Percentiles rank a stretch among this genome's conserved stretches.
phyloP scores from a whole-genome alignment of 345 rosid species.

The Combretum micranthum region DNA sequence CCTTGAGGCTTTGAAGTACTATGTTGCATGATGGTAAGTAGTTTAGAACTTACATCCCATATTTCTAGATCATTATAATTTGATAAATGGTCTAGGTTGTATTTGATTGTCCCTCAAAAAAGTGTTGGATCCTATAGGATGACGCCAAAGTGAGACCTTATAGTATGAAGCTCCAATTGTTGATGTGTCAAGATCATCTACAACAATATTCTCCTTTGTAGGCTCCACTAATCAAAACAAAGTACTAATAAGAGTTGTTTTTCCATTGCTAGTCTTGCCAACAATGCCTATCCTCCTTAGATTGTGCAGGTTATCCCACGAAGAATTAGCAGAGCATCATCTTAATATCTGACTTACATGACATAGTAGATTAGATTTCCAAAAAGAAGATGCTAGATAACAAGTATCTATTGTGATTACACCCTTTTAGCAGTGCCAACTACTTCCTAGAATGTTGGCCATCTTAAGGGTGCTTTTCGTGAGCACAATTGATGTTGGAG shows the following conservation, averaged over 20 bases:
- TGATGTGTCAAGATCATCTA: slow-evolving; percentile 46
- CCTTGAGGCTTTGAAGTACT: too few species aligned
- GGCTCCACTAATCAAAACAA: slow-evolving; percentile 61
- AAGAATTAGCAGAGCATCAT: slow-evolving; percentile 50
- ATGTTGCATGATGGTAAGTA: background rate
- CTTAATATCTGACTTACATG: slow-evolving; percentile 44
- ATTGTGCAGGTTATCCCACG: slow-evolving; percentile 50
- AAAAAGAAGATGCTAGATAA: too few species aligned
- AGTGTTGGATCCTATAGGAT: slow-evolving; percentile 76
- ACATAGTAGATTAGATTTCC: background rate
- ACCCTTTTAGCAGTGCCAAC: too few species aligned
- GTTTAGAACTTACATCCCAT: slow-evolving; percentile 34
- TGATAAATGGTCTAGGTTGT: slow-evolving; percentile 48
- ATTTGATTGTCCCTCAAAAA: slow-evolving; percentile 50
- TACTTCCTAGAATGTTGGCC: too few species aligned
- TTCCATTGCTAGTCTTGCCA: slow-evolving; percentile 64
- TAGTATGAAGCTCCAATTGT: slow-evolving; percentile 52
- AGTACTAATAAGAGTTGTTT: slow-evolving; percentile 45
- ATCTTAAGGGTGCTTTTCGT: too few species aligned
- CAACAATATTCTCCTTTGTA: slow-evolving; percentile 38
- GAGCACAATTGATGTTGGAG: too few species aligned
- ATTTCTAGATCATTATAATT: slow-evolving; percentile 30
- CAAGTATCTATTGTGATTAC: too few species aligned
- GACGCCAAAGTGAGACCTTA: slow-evolving; percentile 48
- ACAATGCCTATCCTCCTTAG: slow-evolving; percentile 60